A percentile compares a stretch with the other conserved stretches of the same genome.
Conservation (phyloP, 179 eudicot species). For the Sideroxylon spinosum region DNA sequence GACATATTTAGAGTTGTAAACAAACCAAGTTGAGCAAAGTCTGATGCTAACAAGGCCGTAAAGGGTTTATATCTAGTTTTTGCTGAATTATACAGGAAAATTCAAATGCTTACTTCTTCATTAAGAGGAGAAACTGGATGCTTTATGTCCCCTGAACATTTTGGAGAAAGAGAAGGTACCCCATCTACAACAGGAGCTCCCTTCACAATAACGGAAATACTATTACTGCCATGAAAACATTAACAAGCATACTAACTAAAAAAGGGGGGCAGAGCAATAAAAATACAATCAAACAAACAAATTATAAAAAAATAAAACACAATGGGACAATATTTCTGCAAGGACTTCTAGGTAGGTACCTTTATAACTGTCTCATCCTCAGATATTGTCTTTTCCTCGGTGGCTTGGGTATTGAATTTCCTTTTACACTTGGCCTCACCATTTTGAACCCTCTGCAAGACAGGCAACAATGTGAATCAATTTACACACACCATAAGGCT, state of each 20-base stretch:
- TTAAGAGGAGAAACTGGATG: constrained; percentile 30
- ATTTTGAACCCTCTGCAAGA: constrained; percentile 67
- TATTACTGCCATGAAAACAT: background rate
- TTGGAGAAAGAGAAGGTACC: constrained; percentile 17
- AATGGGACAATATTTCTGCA: background rate
- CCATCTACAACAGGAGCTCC: constrained; percentile 11
- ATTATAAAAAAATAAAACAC: background rate
- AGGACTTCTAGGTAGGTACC: constrained; percentile 18
- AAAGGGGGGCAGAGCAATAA: background rate
- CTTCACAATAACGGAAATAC: constrained; percentile 1
- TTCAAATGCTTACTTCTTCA: constrained; percentile 29
- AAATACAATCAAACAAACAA: background rate
- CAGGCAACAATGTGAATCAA: background rate
- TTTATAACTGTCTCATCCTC: constrained; percentile 47
- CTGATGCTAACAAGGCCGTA: background rate
- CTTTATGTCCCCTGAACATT: constrained; percentile 16
- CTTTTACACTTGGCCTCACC: constrained; percentile 75
- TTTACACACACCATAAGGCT: constrained; percentile 4
- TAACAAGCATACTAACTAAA: background rate
- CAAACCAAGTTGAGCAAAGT: too few species aligned
- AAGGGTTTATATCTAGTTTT: background rate
- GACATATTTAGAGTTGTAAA: background rate
- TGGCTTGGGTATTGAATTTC: constrained; percentile 36
- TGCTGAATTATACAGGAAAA: background rate
- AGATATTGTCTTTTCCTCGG: constrained; percentile 50